A percentile compares a stretch with the other conserved stretches of the same genome.
These are phyloP conservation scores for Cordyceps cateniannulata DNA, from an alignment of 2,329 filamentous ascomycete genomes.

Conservation along the genomic window DNA sequence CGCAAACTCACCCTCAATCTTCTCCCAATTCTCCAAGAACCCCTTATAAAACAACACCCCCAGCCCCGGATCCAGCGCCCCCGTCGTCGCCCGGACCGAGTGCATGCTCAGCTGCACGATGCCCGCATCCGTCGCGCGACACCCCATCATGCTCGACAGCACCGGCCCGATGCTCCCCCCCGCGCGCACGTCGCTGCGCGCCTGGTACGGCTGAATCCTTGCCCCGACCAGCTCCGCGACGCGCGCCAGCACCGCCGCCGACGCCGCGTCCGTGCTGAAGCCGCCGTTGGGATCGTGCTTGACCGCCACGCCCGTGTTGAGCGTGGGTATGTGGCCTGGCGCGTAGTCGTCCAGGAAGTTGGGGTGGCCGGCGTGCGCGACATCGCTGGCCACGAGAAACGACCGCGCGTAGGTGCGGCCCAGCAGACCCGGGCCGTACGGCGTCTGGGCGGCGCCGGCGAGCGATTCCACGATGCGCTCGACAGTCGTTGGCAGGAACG, in stretches of 20 bases:
- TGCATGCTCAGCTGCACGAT: constrained; percentile 94
- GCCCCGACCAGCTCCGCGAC: constrained; percentile 68
- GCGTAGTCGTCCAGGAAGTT: constrained; percentile 85
- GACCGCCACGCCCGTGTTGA: constrained; percentile 65
- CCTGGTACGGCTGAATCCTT: constrained; percentile 83
- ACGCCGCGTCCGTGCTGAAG: constrained; percentile 60
- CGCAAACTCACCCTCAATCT: constrained; percentile 74
- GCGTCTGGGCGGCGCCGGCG: constrained; percentile 19
- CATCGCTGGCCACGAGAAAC: constrained; percentile 87
- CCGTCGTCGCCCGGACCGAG: constrained; percentile 81
- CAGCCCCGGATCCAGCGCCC: constrained; percentile 76
- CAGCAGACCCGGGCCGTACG: constrained; percentile 59
- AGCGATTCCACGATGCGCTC: constrained; percentile 72
- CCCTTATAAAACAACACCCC: constrained; percentile 87
- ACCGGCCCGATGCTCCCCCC: constrained; percentile 93
- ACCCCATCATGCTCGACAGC: constrained; percentile 72
- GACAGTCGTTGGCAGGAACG: constrained; percentile 76
- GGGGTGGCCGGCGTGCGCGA: constrained; percentile 89
- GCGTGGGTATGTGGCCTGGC: constrained; percentile 73
- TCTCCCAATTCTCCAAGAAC: constrained; percentile 81
- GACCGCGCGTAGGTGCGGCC: constrained; percentile 84
- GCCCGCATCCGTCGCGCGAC: constrained; percentile 78
- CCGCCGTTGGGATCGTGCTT: too few relatives aligned
- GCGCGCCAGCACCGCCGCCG: constrained; percentile 70
- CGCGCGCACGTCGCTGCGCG: constrained; percentile 81